Percentiles rank a stretch among this genome's conserved stretches.
Evolutionary conservation across 352 stramenopile species (phyloP).

Genomic region (Phytophthora podocarpi): DNA sequence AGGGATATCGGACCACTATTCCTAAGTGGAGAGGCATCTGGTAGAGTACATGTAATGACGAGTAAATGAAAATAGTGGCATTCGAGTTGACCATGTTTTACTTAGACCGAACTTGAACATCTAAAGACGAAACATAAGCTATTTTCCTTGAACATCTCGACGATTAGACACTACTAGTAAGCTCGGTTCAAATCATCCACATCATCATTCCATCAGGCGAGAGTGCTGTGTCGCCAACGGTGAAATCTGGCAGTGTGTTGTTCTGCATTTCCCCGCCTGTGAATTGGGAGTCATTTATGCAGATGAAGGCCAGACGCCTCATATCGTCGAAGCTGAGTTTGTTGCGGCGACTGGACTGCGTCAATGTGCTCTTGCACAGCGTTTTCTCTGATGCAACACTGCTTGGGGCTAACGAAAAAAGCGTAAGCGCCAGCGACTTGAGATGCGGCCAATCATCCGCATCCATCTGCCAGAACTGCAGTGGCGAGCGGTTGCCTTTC

Average conservation of each 20-base stretch:
- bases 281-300: constrained; percentile 85
- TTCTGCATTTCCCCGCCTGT: constrained; percentile 53
- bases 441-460: constrained; percentile 82
- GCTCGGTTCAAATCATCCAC: constrained; percentile 76
- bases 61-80: too few species aligned
- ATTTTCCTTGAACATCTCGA: too few species aligned
- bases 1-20: too few species aligned
- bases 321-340: constrained; percentile 79
- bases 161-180: neutral
- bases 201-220: constrained; percentile 87
- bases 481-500: constrained; percentile 73
- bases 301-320: constrained; percentile 78
- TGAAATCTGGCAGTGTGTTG: constrained; percentile 72
- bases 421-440: constrained; percentile 70
- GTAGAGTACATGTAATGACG: too few species aligned
- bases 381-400: constrained; percentile 77
- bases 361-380: constrained; percentile 66
- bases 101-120: too few species aligned
- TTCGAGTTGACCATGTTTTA: too few species aligned
- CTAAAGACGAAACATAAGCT: too few species aligned
- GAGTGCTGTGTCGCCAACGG: constrained; percentile 65
- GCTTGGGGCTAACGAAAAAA: constrained; percentile 79
- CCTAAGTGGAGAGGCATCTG: too few species aligned
- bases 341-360: constrained; percentile 72
- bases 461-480: constrained; percentile 84